phyloP scores from a whole-genome alignment of 2,329 filamentous ascomycete genomes.

The Alternaria sp. region DNA sequence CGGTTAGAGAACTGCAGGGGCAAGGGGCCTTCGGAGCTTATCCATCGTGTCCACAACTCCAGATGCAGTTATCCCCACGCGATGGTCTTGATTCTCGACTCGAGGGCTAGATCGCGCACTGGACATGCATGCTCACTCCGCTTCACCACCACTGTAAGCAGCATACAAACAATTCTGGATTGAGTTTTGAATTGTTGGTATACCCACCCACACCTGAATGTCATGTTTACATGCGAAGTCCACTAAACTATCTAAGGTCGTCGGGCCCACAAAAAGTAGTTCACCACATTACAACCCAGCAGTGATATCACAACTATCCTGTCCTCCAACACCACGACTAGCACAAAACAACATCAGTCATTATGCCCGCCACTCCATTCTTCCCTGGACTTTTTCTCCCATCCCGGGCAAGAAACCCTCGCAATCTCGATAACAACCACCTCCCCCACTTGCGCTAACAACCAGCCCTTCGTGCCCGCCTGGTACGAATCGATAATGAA shows the following conservation, averaged over 20 bases:
- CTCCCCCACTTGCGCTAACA: constrained; percentile 38
- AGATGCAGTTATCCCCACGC: constrained; percentile 1
- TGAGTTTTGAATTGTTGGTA: background rate
- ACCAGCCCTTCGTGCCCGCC: constrained; percentile 20
- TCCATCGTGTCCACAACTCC: background rate
- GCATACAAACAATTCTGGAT: background rate
- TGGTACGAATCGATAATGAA: constrained; percentile 21
- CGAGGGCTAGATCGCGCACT: background rate
- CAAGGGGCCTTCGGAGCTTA: constrained; percentile 1
- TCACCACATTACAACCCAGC: background rate
- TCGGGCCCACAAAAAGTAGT: background rate
- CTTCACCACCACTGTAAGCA: background rate
- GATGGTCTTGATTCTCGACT: background rate
- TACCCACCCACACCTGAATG: background rate
- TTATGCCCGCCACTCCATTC: background rate
- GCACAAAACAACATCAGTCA: background rate
- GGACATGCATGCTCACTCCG: background rate
- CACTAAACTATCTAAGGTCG: background rate
- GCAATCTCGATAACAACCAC: constrained; percentile 17
- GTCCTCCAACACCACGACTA: background rate
- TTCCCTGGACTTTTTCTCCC: constrained; percentile 26
- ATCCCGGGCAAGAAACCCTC: constrained; percentile 24
- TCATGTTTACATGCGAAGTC: background rate
- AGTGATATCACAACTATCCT: background rate
- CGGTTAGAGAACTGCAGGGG: constrained; percentile 9